Conservation (phyloP, 2,329 filamentous ascomycete genomes). For the Cercospora sp. region DNA sequence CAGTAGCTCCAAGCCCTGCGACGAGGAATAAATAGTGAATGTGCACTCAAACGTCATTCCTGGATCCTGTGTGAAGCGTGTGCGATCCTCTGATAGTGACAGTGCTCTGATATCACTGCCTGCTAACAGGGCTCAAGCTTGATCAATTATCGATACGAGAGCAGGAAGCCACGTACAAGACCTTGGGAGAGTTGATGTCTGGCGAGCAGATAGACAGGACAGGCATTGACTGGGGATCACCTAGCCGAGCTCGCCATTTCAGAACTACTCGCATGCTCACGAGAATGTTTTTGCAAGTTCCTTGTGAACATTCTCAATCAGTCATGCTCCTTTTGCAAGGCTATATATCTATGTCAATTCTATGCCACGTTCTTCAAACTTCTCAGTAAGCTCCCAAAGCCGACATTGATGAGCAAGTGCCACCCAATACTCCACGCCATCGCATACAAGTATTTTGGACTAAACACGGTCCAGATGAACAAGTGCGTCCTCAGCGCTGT, state of each 20-base stretch:
- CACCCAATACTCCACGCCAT: slow-evolving; percentile 84
- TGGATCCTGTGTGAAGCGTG: too few relatives aligned
- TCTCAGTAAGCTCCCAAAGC: slow-evolving; percentile 46
- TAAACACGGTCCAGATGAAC: slow-evolving; percentile 99
- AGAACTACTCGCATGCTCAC: not conserved
- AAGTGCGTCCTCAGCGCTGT: slow-evolving; percentile 80
- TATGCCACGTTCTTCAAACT: slow-evolving; percentile 11
- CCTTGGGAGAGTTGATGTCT: not conserved
- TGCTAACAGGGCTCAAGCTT: too few relatives aligned
- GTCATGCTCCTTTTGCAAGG: not conserved
- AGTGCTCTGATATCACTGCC: too few relatives aligned
- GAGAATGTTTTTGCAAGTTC: not conserved
- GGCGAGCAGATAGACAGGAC: too few relatives aligned
- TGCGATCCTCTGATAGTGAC: too few relatives aligned
- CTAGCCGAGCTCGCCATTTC: not conserved
- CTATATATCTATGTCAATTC: not conserved
- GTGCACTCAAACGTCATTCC: too few relatives aligned
- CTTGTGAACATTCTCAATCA: not conserved
- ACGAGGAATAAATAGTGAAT: not conserved
- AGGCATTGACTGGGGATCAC: not conserved
- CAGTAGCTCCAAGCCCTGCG: not conserved
- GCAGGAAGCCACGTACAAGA: too few relatives aligned
- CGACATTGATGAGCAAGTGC: slow-evolving; percentile 73
- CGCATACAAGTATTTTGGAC: slow-evolving; percentile 90
- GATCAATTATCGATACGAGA: too few relatives aligned